Evolutionary conservation across 192 early-diverging fungal genomes (phyloP), one percentile per base, ranked within the genome.

Genomic region (Spizellomyces sp.): DNA sequence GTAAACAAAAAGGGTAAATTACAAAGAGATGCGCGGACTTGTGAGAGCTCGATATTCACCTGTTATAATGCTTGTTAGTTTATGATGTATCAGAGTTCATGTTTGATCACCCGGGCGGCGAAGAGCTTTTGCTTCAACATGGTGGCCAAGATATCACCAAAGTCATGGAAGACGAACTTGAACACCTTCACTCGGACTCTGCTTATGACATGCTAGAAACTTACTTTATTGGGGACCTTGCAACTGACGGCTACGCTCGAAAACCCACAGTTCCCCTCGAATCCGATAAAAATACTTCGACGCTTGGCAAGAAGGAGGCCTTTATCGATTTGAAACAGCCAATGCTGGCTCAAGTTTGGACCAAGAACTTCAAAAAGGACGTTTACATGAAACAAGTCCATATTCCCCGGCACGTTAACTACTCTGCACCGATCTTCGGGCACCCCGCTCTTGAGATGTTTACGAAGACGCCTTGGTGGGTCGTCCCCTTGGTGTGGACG

Each of bases 331-430:
- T 93, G 48, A 78, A 75, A 70, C 82, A 89, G 73, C 93, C 96
- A 10, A 83, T 98, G 75, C 86, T 96, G 9, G 79, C 75, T 64
- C 96, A 98, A 77, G 85, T 98, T 69, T 87, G 87, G 75, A 72
- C 73, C 62, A 82, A 83, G 9, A 87, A 84, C 17, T 98, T 87
- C 44, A 81, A 85, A 19, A 94, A 92, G 75, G 89, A 90, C 43
- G 91, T 91, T 48, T 98, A 98, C 72, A 79, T 96, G 45, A 77
- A 91, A 52, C 94, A 96, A 79, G 91, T 98, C 43, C 96, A 98
- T 75, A 89, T 92, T 61, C 93, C 95, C 45, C 91, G 91, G 56
- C 90, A 96, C 77, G 57, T 91, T 66, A 81, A 87, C 27, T 79
- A 81, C 14, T 86, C 94, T 8, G 94, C 95, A 1, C 89, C 87